Base-by-base conservation (phyloP, 768 basidiomycete species). In the Suillus occidentalis region DNA sequence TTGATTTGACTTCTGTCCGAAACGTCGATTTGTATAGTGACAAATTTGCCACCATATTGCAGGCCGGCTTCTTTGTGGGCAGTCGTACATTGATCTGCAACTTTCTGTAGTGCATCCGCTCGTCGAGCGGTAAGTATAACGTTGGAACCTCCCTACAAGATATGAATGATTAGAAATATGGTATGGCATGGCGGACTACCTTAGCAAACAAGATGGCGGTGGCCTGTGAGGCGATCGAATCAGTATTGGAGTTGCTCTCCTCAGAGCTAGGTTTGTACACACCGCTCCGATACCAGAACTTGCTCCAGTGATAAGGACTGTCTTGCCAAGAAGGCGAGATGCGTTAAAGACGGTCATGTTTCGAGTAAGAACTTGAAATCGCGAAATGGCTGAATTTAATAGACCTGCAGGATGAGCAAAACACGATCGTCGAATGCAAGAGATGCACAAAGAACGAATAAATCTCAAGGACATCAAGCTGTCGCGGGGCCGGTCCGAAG, bases 221-320 rank as follows among this genome's bases (percentile, higher is more conserved):
- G 5, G 92, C 92, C 92, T 95, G 73, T 8, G 60, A 59, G 61
- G 8, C 16, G 40, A 42, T 22, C 52, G 36, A 61, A 42, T 62
- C 50, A 52, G 65, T 28, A 20, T 6, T 55, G 34, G 42, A 42
- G 52, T 63, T 45, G 65, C 18, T 53, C 9, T 22, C 18, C 31
- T 47, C 63, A 20, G 53, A 42, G 60, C 20, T n/a, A 20, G 52
- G 31, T n/a, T 25, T 16, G 45, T 55, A 77, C 89, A 73, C 71
- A 93, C 92, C 63, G 93, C 90, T 63, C 95, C 95, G 68, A 97
- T 97, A 52, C 95, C 95, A 50, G 89, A 86, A 73, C 91, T 92
- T 5, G 95, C 94, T 25, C 95, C 95, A 36, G 95, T 97, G 66
- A 97, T 84, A 59, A 97, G 84, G 64, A 94, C 90, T 40, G 89